Evolutionary conservation across 2,329 filamentous ascomycete genomes (phyloP).

Genomic region (Exophiala oligosperma): DNA sequence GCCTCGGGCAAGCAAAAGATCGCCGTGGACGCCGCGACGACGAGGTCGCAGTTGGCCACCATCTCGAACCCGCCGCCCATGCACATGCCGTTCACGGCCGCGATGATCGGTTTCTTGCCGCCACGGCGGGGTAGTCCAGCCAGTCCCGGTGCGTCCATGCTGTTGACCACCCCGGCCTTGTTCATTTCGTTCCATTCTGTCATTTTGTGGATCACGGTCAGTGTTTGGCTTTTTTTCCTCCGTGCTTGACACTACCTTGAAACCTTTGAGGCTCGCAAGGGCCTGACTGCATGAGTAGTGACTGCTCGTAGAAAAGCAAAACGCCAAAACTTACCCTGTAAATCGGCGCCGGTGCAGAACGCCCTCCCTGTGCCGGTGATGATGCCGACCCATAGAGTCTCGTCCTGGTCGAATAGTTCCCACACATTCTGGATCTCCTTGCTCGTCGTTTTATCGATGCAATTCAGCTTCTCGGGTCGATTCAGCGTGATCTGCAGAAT

Average conservation of each 20-base stretch:
- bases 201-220: background rate
- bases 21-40: slow-evolving; percentile 59
- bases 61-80: slow-evolving; percentile 77
- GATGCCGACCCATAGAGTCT: slow-evolving; percentile 41
- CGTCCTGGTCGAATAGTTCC: slow-evolving; percentile 47
- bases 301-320: background rate
- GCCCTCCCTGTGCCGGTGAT: slow-evolving; percentile 43
- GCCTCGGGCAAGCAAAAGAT: slow-evolving; percentile 71
- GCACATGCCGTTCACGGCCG: slow-evolving; percentile 72
- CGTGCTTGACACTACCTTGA: too few relatives aligned
- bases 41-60: slow-evolving; percentile 69
- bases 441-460: slow-evolving; percentile 43
- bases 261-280: too few relatives aligned
- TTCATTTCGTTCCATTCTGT: slow-evolving; percentile 22
- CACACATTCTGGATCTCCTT: slow-evolving; percentile 43
- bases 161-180: slow-evolving; percentile 27
- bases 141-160: slow-evolving; percentile 32
- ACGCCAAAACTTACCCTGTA: slow-evolving; percentile 42
- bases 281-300: background rate
- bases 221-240: slow-evolving; percentile 16
- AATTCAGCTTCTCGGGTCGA: slow-evolving; percentile 44
- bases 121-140: slow-evolving; percentile 50
- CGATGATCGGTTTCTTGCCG: slow-evolving; percentile 73
- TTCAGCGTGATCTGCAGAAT: slow-evolving; percentile 50
- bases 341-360: slow-evolving; percentile 47